These are phyloP conservation scores for Hemileia vastatrix DNA, from an alignment of 1,284 basidiomycete genomes.

Conservation along the genomic window DNA sequence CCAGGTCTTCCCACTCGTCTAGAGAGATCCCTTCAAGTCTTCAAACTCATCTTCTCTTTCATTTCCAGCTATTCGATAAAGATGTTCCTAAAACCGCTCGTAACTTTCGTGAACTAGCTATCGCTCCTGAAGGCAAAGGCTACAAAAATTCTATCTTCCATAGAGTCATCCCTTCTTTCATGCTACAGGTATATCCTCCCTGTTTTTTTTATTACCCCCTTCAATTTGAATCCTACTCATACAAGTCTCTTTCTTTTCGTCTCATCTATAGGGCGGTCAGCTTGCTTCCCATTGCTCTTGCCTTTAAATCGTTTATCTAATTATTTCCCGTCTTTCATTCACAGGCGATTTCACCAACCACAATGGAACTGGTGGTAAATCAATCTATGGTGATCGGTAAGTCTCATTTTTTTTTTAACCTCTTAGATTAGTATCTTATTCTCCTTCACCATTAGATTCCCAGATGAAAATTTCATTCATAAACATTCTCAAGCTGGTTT, in stretches of 20 bases:
- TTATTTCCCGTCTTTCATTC: not conserved
- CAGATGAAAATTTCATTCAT: slow-evolving; percentile 5
- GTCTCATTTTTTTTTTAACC: not conserved
- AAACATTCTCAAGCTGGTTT: not conserved
- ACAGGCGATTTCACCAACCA: slow-evolving; percentile 17
- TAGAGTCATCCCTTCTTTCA: slow-evolving; percentile 43
- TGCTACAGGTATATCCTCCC: slow-evolving; percentile 42
- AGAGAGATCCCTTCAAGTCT: no score
- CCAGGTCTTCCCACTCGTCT: no score
- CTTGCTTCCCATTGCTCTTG: not conserved
- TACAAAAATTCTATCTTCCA: slow-evolving; percentile 43
- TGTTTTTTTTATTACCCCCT: not conserved
- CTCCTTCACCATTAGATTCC: not conserved
- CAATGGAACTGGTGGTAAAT: slow-evolving; percentile 19
- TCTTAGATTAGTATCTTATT: not conserved
- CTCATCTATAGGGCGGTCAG: not conserved
- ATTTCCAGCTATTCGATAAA: slow-evolving; percentile 2
- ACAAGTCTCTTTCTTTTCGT: not conserved
- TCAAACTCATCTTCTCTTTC: no score
- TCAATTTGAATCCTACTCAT: not conserved
- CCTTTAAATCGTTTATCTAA: not conserved
- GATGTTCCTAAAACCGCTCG: slow-evolving; percentile 11
- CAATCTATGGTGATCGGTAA: slow-evolving; percentile 14
- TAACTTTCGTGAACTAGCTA: slow-evolving; percentile 17
- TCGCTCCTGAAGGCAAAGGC: slow-evolving; percentile 21